Evolutionary conservation across 2,329 filamentous ascomycete species (phyloP).

Genomic region (Cladosporium sp.): DNA sequence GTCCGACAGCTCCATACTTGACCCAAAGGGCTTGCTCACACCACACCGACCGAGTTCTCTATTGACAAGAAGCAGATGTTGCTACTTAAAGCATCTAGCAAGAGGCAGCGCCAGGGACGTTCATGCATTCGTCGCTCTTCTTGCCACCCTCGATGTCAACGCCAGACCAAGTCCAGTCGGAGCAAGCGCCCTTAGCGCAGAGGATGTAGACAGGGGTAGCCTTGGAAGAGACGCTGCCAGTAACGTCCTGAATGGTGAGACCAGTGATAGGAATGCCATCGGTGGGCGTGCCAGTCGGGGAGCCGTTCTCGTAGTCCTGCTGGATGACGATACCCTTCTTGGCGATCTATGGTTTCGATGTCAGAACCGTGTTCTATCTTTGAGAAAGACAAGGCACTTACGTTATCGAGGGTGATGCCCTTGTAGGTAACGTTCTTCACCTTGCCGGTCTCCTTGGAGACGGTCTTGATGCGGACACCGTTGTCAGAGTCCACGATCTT

Average conservation of each 20-base stretch:
- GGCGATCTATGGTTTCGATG: constrained; percentile 42
- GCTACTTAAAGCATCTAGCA: background rate
- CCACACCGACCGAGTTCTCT: no score
- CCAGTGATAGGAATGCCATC: constrained; percentile 52
- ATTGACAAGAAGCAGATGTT: no score
- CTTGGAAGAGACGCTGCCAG: constrained; percentile 38
- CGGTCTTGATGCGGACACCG: constrained; percentile 52
- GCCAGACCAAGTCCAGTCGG: constrained; percentile 50
- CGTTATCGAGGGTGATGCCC: constrained; percentile 43
- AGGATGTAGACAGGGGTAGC: constrained; percentile 48
- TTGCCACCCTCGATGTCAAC: constrained; percentile 51
- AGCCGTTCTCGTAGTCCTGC: constrained; percentile 54
- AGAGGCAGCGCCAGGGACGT: constrained; percentile 30
- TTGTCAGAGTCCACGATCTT: constrained; percentile 45
- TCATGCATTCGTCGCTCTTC: constrained; percentile 38
- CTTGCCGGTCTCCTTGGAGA: constrained; percentile 46
- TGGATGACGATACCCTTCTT: constrained; percentile 56
- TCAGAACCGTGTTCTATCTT: no score
- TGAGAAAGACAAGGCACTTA: background rate
- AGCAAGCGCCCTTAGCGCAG: constrained; percentile 50
- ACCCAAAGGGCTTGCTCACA: no score
- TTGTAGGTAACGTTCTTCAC: constrained; percentile 52
- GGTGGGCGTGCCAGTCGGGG: constrained; percentile 31
- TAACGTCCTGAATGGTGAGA: constrained; percentile 42
- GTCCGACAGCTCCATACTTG: background rate